Percentiles rank a stretch among this genome's conserved stretches.
Evolutionary conservation across 306 rosid species (phyloP).

Genomic region (Malus fusca): DNA sequence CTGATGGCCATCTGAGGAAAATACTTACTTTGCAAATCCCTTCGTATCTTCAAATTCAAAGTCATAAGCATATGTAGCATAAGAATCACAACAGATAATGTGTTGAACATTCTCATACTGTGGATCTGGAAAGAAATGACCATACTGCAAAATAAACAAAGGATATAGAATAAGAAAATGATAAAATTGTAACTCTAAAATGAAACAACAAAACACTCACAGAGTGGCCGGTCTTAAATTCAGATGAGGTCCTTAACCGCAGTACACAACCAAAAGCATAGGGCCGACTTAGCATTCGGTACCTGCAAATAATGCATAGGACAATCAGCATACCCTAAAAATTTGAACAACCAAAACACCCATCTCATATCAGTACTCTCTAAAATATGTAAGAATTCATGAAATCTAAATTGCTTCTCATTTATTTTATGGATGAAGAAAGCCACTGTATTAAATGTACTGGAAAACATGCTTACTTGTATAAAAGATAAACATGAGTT

Average conservation of each 20-base stretch:
- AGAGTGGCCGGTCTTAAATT: constrained; percentile 78
- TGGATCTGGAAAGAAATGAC: constrained; percentile 98
- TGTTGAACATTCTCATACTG: constrained; percentile 98
- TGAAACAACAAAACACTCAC: constrained; percentile 48
- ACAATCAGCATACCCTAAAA: not conserved
- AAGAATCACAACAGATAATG: constrained; percentile 91
- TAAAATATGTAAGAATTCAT: not conserved
- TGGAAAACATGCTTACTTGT: not conserved
- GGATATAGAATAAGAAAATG: constrained; percentile 20
- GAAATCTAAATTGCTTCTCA: not conserved
- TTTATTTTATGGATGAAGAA: not conserved
- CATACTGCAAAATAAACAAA: constrained; percentile 61
- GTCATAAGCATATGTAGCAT: constrained; percentile 93
- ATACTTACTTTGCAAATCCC: constrained; percentile 80
- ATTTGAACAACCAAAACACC: not conserved
- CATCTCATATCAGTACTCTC: not conserved
- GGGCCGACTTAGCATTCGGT: constrained; percentile 90
- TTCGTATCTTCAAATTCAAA: constrained; percentile 74
- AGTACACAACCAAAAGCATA: constrained; percentile 91
- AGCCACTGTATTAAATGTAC: not conserved
- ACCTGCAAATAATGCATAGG: constrained; percentile 46
- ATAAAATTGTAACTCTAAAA: constrained; percentile 6
- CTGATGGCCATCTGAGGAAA: not conserved
- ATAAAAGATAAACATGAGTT: not conserved
- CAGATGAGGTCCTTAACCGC: constrained; percentile 83